phyloP scores from a whole-genome alignment of 2,329 filamentous ascomycete species.

The Coniosporium tulheliwenetii region DNA sequence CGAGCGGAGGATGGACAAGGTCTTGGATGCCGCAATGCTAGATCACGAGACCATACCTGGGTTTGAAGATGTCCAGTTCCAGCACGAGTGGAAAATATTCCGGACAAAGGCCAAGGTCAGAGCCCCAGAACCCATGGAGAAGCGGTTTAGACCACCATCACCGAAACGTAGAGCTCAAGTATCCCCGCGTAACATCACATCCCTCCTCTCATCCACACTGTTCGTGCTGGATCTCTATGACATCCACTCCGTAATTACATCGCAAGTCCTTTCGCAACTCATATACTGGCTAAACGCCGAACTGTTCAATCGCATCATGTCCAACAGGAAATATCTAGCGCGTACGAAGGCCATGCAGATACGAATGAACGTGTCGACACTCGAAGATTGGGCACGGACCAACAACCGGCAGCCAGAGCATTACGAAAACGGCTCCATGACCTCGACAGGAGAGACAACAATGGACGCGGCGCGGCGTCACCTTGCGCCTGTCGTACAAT shows the following conservation, averaged over 20 bases:
- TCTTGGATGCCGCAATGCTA: constrained; percentile 82
- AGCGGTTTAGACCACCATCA: constrained; percentile 80
- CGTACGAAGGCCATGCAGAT: constrained; percentile 99
- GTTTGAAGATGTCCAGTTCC: constrained; percentile 91
- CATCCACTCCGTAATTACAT: constrained; percentile 88
- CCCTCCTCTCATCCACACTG: constrained; percentile 82
- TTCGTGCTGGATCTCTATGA: constrained; percentile 99
- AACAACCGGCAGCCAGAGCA: constrained; percentile 94
- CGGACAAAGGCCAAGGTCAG: constrained; percentile 82
- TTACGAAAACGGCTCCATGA: constrained; percentile 83
- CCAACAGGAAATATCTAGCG: constrained; percentile 83
- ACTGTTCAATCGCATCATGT: constrained; percentile 96
- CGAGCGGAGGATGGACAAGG: constrained; percentile 89
- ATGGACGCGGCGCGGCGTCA: constrained; percentile 73
- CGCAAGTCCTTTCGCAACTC: constrained; percentile 82
- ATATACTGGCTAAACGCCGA: constrained; percentile 95
- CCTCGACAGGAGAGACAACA: constrained; percentile 70
- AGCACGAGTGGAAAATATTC: constrained; percentile 97
- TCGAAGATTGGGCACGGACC: constrained; percentile 88
- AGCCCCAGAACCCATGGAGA: constrained; percentile 69
- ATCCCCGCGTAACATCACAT: constrained; percentile 88
- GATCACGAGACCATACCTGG: constrained; percentile 97
- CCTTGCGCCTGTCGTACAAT: constrained; percentile 77
- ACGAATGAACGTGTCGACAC: constrained; percentile 88
- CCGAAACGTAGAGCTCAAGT: constrained; percentile 85